Evolutionary conservation across 2,329 filamentous ascomycete genomes (phyloP), one percentile per base, ranked within the genome.

Genomic region (Harringtonia aguacate): DNA sequence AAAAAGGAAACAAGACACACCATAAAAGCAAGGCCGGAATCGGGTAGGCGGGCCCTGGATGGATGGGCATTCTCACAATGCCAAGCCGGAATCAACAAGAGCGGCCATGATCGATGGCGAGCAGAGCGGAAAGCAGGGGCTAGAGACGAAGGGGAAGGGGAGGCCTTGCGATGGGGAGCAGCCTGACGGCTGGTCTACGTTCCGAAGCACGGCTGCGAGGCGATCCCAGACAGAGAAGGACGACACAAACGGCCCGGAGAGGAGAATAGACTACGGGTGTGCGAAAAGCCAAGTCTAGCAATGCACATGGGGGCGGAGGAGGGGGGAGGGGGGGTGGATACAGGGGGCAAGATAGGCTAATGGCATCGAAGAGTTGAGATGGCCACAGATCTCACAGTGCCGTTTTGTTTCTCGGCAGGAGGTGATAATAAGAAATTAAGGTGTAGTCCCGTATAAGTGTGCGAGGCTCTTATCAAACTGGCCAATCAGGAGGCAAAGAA

Each of bases 401-500:
- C 10, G 24, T 27, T 27, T 27, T 27, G 24, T 27, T 27, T 27
- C 24, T 10, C 7, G 18, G 22, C 22, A 35, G 15, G 18, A 39
- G 36, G 35, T n/a, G n/a, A n/a, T n/a, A n/a, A n/a, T n/a, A n/a
- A n/a, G 46, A 41, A 27, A 10, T 27, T 27, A 27, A 27, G 24
- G 10, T 27, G 24, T 27, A 10, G 7, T 10, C 7, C 24, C 24
- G 24, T 27, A 10, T 27, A 27, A 27, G 24, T 27, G 24, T 6
- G 10, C 10, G 24, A 27, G 24, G 24, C 24, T 27, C 24, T 27
- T 6, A 6, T 15, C 31, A 24, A n/a, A 14, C 17, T 3, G 24
- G 17, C 48, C 48, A 50, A 50, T 47, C 43, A 47, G 20, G 34
- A 18, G 2, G n/a, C 15, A 14, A 21, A 36, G 36, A 46, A 47